These are phyloP conservation scores for Ramaria rubella DNA, from an alignment of 768 basidiomycete genomes.

Conservation along the genomic window DNA sequence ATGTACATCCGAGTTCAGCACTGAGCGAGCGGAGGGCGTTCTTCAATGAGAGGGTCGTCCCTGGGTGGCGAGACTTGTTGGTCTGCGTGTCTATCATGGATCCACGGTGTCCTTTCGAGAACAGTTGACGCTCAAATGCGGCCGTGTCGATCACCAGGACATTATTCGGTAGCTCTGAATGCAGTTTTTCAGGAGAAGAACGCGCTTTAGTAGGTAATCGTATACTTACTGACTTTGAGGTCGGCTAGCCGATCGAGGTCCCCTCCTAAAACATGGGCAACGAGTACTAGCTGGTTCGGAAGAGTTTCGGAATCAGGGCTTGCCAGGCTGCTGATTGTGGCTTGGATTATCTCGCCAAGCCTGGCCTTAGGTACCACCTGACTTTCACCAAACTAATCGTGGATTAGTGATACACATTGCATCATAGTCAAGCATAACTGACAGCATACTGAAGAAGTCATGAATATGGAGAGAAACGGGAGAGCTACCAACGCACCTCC, in stretches of 20 bases:
- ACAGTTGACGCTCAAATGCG: conserved; percentile 56
- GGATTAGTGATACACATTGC: not conserved
- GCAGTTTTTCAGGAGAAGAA: not conserved
- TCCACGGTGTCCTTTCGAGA: conserved; percentile 48
- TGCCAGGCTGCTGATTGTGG: conserved; percentile 64
- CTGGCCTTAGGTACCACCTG: conserved; percentile 62
- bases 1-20: conserved; percentile 32
- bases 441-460: conserved; percentile 12
- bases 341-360: conserved; percentile 65
- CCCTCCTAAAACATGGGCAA: conserved; percentile 52
- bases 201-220: not conserved
- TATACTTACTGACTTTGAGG: conserved; percentile 67
- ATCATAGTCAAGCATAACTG: conserved; percentile 4
- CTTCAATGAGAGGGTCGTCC: conserved; percentile 55
- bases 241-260: conserved; percentile 63
- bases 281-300: conserved; percentile 63
- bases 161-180: conserved; percentile 66
- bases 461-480: conserved; percentile 6
- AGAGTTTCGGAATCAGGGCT: conserved; percentile 72
- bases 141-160: conserved; percentile 61
- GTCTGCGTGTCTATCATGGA: conserved; percentile 56
- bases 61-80: conserved; percentile 43
- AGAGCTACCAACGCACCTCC: conserved; percentile 45
- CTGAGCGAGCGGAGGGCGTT: conserved; percentile 57
- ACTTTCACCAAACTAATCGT: conserved; percentile 68